These are phyloP conservation scores for Talaromyces sp. DNA, from an alignment of 2,329 filamentous ascomycete species.

Conservation along the genomic window DNA sequence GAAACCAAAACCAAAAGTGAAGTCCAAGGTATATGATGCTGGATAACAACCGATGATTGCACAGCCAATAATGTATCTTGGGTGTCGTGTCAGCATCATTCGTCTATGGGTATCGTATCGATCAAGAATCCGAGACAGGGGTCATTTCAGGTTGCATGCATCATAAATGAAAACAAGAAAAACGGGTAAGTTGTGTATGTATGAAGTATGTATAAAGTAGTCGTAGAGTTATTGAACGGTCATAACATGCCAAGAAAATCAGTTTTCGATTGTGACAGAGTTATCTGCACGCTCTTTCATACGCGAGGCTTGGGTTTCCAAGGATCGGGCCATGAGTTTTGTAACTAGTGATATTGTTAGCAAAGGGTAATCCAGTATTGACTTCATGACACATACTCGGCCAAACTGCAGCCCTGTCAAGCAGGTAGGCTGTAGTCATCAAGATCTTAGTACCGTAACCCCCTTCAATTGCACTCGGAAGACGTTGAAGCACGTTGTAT, in stretches of 20 bases:
- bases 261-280: conserved; percentile 31
- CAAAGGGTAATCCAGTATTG: background rate
- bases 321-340: conserved; percentile 65
- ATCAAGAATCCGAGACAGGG: conserved; percentile 4
- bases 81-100: conserved; percentile 14
- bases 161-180: conserved; percentile 8
- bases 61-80: background rate
- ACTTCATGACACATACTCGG: conserved; percentile 60
- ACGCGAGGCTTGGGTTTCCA: conserved; percentile 62
- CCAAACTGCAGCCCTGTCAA: conserved; percentile 89
- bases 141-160: conserved; percentile 12
- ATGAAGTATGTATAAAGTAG: conserved; percentile 8
- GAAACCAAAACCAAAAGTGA: background rate
- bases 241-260: conserved; percentile 19
- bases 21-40: background rate
- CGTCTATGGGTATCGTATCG: conserved; percentile 19
- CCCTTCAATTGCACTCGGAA: conserved; percentile 60
- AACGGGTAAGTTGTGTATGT: conserved; percentile 3
- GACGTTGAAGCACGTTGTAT: conserved; percentile 49
- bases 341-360: conserved; percentile 50
- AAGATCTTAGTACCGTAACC: conserved; percentile 84
- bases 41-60: background rate
- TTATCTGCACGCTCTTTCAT: conserved; percentile 58
- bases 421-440: conserved; percentile 77
- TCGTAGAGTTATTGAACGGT: conserved; percentile 8